These are phyloP conservation scores for Hericium alpestre DNA, from an alignment of 768 basidiomycete genomes.

Conservation along the genomic window DNA sequence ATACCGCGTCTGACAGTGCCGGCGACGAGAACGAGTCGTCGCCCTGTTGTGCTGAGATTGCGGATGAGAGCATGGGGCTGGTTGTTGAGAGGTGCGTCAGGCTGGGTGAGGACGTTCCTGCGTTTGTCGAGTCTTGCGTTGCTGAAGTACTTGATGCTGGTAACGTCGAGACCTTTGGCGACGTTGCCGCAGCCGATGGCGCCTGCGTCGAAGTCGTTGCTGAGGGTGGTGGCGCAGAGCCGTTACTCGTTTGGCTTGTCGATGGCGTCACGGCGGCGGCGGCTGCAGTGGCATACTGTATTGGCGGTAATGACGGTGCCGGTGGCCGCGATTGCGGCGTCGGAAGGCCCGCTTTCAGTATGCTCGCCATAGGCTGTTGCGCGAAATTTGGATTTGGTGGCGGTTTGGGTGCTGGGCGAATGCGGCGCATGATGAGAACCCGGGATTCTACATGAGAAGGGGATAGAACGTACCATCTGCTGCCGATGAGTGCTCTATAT, in stretches of 20 bases:
- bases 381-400: conserved; percentile 74
- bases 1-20: conserved; percentile 55
- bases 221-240: conserved; percentile 25
- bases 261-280: conserved; percentile 45
- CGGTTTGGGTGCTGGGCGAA: conserved; percentile 44
- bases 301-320: conserved; percentile 48
- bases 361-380: conserved; percentile 65
- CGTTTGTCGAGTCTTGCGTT: conserved; percentile 26
- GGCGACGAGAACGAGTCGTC: conserved; percentile 66
- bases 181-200: conserved; percentile 26
- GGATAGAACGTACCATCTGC: conserved; percentile 39
- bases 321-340: conserved; percentile 42
- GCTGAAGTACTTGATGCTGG: conserved; percentile 20
- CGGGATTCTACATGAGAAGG: not conserved
- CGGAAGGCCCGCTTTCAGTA: conserved; percentile 67
- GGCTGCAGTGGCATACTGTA: conserved; percentile 87
- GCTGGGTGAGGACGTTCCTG: conserved; percentile 59
- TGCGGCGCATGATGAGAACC: conserved; percentile 3
- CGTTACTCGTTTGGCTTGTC: conserved; percentile 24
- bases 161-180: conserved; percentile 11
- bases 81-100: conserved; percentile 77
- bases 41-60: conserved; percentile 47
- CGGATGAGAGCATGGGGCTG: conserved; percentile 71
- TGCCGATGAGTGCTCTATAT: conserved; percentile 52
- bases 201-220: conserved; percentile 27